Percentiles rank a stretch among this genome's conserved stretches.
phyloP scores from a whole-genome alignment of 805 yeast species.

The Wilhelminamyces savonicus region DNA sequence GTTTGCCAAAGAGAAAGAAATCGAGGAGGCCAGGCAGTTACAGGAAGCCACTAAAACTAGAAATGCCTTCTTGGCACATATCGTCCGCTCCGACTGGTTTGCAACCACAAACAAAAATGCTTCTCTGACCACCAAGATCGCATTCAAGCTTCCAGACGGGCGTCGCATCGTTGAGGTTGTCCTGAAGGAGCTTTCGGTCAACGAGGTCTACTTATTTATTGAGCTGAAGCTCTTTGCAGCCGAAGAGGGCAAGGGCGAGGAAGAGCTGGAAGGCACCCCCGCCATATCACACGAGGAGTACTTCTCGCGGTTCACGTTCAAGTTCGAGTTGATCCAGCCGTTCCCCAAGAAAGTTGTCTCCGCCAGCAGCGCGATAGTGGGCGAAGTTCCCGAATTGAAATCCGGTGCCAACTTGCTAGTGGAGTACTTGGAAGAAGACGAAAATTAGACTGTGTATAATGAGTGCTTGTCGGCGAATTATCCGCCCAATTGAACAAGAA shows the following conservation, averaged over 20 bases:
- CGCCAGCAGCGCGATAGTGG: slow-evolving; percentile 2
- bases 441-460: slow-evolving; percentile 1
- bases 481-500: no score
- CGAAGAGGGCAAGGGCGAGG: slow-evolving; percentile 6
- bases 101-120: slow-evolving; percentile 5
- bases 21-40: slow-evolving; percentile 1
- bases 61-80: slow-evolving; percentile 12
- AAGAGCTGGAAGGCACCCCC: background rate
- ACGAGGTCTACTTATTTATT: slow-evolving; percentile 46
- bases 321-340: slow-evolving; percentile 36
- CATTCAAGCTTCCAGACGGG: slow-evolving; percentile 52
- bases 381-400: slow-evolving; percentile 18
- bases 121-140: slow-evolving; percentile 31
- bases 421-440: slow-evolving; percentile 23
- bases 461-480: no score
- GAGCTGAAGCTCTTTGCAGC: slow-evolving; percentile 30
- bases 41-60: slow-evolving; percentile 13
- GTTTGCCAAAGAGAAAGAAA: slow-evolving; percentile 30
- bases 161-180: slow-evolving; percentile 42
- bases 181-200: slow-evolving; percentile 27
- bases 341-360: slow-evolving; percentile 30
- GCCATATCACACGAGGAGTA: slow-evolving; percentile 14
- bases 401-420: slow-evolving; percentile 34
- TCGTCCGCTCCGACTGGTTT: slow-evolving; percentile 9
- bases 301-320: slow-evolving; percentile 18